These are phyloP conservation scores for Tuber aestivum DNA, from an alignment of 495 filamentous ascomycete genomes.

Conservation along the genomic window DNA sequence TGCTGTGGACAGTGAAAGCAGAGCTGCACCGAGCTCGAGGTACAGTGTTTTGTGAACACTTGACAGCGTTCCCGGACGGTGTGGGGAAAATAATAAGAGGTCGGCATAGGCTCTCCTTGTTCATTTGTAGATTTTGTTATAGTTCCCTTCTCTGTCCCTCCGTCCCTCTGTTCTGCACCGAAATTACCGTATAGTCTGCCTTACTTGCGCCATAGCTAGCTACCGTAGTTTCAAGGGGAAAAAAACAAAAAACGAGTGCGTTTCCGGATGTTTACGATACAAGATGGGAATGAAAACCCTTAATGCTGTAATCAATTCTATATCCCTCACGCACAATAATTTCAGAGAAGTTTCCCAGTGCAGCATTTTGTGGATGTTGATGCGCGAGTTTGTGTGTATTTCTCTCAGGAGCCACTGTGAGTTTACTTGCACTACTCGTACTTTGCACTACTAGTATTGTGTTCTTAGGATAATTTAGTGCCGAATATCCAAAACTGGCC, in stretches of 20 bases:
- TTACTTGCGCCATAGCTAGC: neutral
- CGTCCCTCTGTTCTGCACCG: neutral
- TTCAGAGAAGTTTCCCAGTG: neutral
- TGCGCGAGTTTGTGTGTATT: neutral
- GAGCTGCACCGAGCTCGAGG: slow-evolving; percentile 72
- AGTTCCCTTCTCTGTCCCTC: neutral
- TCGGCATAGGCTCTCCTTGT: neutral
- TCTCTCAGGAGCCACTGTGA: neutral
- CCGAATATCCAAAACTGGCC: too few relatives aligned
- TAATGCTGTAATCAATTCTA: neutral
- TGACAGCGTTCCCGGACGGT: neutral
- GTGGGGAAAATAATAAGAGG: neutral
- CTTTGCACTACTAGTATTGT: too few relatives aligned
- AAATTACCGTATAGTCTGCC: neutral
- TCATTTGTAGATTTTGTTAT: neutral
- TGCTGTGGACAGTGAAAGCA: slow-evolving; percentile 74
- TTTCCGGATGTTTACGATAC: neutral
- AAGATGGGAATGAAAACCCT: neutral
- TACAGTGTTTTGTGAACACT: slow-evolving; percentile 73
- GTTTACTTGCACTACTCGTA: too few relatives aligned
- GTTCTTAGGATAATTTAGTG: too few relatives aligned
- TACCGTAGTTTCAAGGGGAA: neutral
- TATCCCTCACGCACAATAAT: neutral
- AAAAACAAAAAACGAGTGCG: neutral
- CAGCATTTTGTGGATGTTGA: neutral